phyloP scores from a whole-genome alignment of 106 monocot species.

The Dendrobium chrysotoxum region DNA sequence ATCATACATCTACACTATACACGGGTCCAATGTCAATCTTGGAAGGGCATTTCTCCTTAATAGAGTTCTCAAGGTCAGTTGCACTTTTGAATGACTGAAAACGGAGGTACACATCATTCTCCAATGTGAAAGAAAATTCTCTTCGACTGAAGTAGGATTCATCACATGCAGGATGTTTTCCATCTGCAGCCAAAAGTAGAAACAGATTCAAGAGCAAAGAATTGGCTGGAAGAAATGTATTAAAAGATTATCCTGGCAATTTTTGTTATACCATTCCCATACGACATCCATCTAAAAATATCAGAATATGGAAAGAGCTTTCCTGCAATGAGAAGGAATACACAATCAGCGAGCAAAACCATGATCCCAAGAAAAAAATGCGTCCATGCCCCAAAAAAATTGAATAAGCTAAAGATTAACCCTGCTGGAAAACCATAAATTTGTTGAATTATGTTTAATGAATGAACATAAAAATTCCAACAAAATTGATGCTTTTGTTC shows the following conservation, averaged over 20 bases:
- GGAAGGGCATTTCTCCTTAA: conserved; percentile 75
- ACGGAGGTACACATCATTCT: conserved; percentile 80
- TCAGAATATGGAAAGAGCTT: conserved; percentile 87
- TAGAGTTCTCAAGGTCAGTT: conserved; percentile 69
- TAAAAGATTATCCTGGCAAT: neutral
- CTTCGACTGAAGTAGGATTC: conserved; percentile 67
- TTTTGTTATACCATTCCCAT: conserved; percentile 75
- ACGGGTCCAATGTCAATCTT: conserved; percentile 95
- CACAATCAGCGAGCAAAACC: conserved; percentile 2
- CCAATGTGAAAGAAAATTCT: conserved; percentile 87
- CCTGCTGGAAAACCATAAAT: neutral
- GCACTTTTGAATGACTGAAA: conserved; percentile 77
- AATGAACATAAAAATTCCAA: neutral
- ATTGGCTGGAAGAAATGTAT: neutral
- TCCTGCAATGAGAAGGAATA: conserved; percentile 38
- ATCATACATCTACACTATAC: conserved; percentile 74
- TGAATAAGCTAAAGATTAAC: neutral
- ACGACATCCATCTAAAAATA: conserved; percentile 92
- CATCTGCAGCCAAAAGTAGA: conserved; percentile 39
- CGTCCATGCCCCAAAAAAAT: neutral
- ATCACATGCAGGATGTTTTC: conserved; percentile 89
- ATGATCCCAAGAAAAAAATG: neutral
- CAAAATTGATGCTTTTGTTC: neutral
- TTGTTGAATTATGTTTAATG: neutral
- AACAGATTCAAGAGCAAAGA: neutral